phyloP scores from a whole-genome alignment of 2,329 filamentous ascomycete species.

The Plenodomus tracheiphilus region DNA sequence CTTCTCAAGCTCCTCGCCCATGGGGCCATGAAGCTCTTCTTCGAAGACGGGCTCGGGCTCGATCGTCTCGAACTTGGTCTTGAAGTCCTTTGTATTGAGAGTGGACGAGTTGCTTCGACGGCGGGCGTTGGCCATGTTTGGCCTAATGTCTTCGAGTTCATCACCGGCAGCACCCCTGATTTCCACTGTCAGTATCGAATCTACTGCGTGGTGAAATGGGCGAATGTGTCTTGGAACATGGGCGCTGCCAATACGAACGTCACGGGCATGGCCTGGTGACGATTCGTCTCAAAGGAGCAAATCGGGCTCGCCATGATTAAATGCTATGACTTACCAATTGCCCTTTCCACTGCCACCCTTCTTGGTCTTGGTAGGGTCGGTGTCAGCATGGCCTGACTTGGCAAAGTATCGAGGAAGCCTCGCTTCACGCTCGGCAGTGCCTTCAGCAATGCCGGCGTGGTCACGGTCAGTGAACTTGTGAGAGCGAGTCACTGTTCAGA shows the following conservation, averaged over 20 bases:
- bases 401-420: constrained; percentile 89
- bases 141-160: constrained; percentile 81
- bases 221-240: no score
- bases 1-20: constrained; percentile 60
- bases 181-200: constrained; percentile 17
- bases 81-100: constrained; percentile 74
- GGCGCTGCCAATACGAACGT: background rate
- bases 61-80: constrained; percentile 94
- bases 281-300: background rate
- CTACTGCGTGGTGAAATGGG: background rate
- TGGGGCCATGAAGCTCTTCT: constrained; percentile 75
- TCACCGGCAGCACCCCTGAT: constrained; percentile 79
- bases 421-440: constrained; percentile 69
- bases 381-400: constrained; percentile 79
- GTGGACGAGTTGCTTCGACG: constrained; percentile 91
- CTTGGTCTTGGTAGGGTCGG: constrained; percentile 91
- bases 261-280: no score
- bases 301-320: background rate
- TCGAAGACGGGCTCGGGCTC: constrained; percentile 92
- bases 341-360: constrained; percentile 92
- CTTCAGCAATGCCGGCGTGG: constrained; percentile 78
- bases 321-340: constrained; percentile 73
- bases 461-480: constrained; percentile 95
- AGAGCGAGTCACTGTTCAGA: constrained; percentile 83
- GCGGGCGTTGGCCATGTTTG: constrained; percentile 81